These are phyloP conservation scores for Trichoderma sp. DNA, from an alignment of 2,329 filamentous ascomycete species.

Conservation along the genomic window DNA sequence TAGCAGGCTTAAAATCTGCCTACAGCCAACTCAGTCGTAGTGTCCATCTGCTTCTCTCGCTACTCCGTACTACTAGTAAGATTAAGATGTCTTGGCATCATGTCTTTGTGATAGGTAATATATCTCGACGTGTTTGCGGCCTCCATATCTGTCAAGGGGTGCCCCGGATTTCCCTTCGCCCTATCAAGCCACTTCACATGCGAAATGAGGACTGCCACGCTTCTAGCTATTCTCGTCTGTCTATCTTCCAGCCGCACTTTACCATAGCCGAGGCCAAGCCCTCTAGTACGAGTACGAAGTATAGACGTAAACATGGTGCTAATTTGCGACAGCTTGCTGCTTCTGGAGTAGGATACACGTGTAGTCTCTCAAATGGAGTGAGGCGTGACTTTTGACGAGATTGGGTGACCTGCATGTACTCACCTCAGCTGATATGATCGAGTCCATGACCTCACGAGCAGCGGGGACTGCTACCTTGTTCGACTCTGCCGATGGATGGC, in stretches of 20 bases:
- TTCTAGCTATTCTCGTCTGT: neutral
- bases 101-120: neutral
- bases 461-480: neutral
- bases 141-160: neutral
- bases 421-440: neutral
- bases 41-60: neutral
- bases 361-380: neutral
- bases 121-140: neutral
- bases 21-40: neutral
- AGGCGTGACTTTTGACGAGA: neutral
- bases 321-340: neutral
- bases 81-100: neutral
- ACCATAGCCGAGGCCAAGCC: neutral
- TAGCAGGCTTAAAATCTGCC: neutral
- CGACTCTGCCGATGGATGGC: neutral
- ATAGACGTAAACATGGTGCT: neutral
- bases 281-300: neutral
- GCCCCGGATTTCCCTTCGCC: constrained; percentile 1
- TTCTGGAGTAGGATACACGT: neutral
- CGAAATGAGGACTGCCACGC: constrained; percentile 1
- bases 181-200: constrained; percentile 2
- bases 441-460: neutral
- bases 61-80: neutral
- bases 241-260: neutral
- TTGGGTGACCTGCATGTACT: neutral